A percentile compares a stretch with the other conserved stretches of the same genome.
Conservation (phyloP, 768 basidiomycete genomes). For the Sporobolomyces pararoseus region DNA sequence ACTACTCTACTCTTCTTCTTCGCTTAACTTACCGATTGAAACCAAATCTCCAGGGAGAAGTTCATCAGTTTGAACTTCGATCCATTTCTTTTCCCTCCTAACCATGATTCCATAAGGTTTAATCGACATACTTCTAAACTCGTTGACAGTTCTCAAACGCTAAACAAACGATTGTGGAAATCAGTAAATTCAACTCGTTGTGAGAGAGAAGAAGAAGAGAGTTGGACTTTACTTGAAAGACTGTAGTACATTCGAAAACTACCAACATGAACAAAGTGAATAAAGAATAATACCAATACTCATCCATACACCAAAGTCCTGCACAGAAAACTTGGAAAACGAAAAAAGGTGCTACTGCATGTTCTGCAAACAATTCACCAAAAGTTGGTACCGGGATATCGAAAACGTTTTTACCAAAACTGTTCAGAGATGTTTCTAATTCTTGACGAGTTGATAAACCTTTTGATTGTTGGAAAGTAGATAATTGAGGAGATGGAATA, state of each 20-base stretch:
- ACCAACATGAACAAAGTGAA: conserved; percentile 98
- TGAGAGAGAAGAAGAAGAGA: background rate
- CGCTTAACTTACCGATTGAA: conserved; percentile 62
- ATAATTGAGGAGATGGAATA: conserved; percentile 55
- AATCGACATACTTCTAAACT: conserved; percentile 96
- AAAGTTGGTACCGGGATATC: conserved; percentile 96
- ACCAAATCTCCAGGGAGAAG: conserved; percentile 89
- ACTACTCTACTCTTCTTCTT: too few relatives aligned
- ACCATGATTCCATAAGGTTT: conserved; percentile 81
- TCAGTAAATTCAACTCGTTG: too few relatives aligned
- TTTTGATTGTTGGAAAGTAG: conserved; percentile 57
- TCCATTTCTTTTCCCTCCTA: conserved; percentile 74
- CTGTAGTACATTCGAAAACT: conserved; percentile 97
- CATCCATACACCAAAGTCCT: conserved; percentile 93
- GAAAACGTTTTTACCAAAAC: conserved; percentile 92
- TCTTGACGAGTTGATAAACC: conserved; percentile 56
- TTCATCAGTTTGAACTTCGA: conserved; percentile 72
- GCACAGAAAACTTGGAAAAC: conserved; percentile 99
- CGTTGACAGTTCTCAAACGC: conserved; percentile 87
- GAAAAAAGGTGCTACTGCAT: conserved; percentile 98
- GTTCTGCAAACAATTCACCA: conserved; percentile 83
- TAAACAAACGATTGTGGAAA: too few relatives aligned
- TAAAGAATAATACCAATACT: conserved; percentile 96
- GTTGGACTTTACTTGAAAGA: conserved; percentile 71
- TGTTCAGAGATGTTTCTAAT: conserved; percentile 57